Conservation (phyloP, 306 rosid genomes). For the Trifolium pratense region DNA sequence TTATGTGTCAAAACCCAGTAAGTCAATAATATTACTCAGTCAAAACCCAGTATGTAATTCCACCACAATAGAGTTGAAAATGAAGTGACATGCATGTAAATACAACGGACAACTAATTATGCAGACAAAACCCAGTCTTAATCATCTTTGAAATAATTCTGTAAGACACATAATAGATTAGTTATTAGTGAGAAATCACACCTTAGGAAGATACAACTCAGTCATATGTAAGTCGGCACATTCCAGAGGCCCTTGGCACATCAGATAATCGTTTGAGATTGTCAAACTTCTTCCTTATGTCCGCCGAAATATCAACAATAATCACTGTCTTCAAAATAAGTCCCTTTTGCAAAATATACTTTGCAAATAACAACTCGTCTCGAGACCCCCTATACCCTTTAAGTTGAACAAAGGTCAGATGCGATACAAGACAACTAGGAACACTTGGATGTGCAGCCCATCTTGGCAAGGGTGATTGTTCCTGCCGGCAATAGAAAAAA, state of each 20-base stretch:
- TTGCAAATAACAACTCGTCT: constrained; percentile 5
- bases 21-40: no score
- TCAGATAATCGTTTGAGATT: background rate
- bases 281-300: background rate
- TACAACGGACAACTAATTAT: background rate
- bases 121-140: background rate
- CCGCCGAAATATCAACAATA: background rate
- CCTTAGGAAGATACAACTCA: background rate
- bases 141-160: background rate
- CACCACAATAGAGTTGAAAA: background rate
- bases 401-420: background rate
- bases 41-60: no score
- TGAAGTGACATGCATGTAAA: background rate
- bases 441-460: background rate
- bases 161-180: no score
- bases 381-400: background rate
- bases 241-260: background rate
- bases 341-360: constrained; percentile 1
- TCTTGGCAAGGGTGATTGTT: background rate
- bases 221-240: background rate
- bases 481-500: background rate
- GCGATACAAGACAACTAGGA: constrained; percentile 3
- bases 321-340: constrained; percentile 9
- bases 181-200: background rate
- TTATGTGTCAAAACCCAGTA: no score